phyloP scores from a whole-genome alignment of 148 eudicot genomes.

The Dysphania ambrosioides region DNA sequence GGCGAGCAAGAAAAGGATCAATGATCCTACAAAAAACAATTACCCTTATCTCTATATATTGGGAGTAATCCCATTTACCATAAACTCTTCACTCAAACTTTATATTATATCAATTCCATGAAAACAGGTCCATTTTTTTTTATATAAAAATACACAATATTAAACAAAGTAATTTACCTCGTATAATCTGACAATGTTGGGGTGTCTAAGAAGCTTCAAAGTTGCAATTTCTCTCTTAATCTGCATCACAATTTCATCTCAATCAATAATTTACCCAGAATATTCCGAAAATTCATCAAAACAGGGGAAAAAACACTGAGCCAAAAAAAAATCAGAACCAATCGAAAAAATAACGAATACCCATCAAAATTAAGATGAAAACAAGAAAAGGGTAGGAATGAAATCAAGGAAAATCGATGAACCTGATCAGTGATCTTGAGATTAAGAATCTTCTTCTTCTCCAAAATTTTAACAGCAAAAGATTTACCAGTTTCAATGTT shows the following conservation, averaged over 20 bases:
- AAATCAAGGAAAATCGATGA: background rate
- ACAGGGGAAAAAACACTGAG: background rate
- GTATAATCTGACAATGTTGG: constrained; percentile 76
- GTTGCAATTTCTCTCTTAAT: constrained; percentile 92
- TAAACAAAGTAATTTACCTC: constrained; percentile 45
- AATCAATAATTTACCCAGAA: background rate
- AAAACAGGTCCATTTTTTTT: background rate
- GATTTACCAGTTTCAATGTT: constrained; percentile 54
- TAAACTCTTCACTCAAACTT: background rate
- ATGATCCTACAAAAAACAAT: background rate
- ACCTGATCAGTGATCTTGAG: constrained; percentile 90
- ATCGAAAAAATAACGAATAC: background rate
- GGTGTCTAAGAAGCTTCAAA: constrained; percentile 83
- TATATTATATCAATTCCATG: background rate
- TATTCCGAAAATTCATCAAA: too few relatives aligned
- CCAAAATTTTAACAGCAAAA: constrained; percentile 77
- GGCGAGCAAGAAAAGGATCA: constrained; percentile 10
- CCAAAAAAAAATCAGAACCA: background rate
- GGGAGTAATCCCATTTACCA: background rate
- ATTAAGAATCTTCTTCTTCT: constrained; percentile 53
- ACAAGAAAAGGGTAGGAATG: background rate
- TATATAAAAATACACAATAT: background rate
- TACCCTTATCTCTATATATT: background rate
- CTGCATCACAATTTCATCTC: constrained; percentile 30
- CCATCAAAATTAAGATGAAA: constrained; percentile 10